Evolutionary conservation across 164 flowering plant genomes (phyloP), one percentile per base, ranked within the genome.

Genomic region (Vitis riparia): DNA sequence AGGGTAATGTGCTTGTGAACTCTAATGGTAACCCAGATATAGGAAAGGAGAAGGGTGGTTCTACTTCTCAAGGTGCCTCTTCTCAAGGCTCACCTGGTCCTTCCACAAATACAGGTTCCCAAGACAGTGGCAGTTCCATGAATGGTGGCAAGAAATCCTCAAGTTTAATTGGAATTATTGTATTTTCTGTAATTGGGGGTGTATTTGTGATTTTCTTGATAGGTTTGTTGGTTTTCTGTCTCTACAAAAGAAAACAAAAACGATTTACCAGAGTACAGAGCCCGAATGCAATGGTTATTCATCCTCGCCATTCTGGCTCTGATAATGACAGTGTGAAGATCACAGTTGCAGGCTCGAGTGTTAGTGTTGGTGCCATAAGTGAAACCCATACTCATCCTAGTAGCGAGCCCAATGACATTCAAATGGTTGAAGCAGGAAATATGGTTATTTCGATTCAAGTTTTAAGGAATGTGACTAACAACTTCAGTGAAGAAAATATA

Each of bases 381-480:
- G 93, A 87, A 27, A 64, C 83, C 7, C 81, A 81, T 19, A 76
- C 81, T 3, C 29, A 70, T 62, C 79, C 84, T 4, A 62, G 84
- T 55, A 73, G 83, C 70, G 87, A 80, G 56, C 48, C 79, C 0
- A 79, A 81, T 37, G 86, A 88, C 66, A 80, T 85, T 57, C 92
- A 89, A 68, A 89, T 89, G 89, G 87, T 84, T 17, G 94, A 89
- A 37, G 77, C 88, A 10, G 94, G 92, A 11, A 89, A 85, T 77
- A 88, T 89, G 91, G 86, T 88, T 53, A 86, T 89, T 17, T 86
- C 94, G 10, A 88, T 89, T 37, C 94, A 89, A 80, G 94, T 89
- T 14, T 75, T 89, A 55, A 81, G 77, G 65, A 86, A 74, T 70
- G 92, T 89, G 59, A 89, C 92, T 0, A 74, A 88, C 72, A 85